A percentile compares a stretch with the other conserved stretches of the same genome.
Conservation (phyloP, 2,329 filamentous ascomycete species). For the Claviceps arundinis region DNA sequence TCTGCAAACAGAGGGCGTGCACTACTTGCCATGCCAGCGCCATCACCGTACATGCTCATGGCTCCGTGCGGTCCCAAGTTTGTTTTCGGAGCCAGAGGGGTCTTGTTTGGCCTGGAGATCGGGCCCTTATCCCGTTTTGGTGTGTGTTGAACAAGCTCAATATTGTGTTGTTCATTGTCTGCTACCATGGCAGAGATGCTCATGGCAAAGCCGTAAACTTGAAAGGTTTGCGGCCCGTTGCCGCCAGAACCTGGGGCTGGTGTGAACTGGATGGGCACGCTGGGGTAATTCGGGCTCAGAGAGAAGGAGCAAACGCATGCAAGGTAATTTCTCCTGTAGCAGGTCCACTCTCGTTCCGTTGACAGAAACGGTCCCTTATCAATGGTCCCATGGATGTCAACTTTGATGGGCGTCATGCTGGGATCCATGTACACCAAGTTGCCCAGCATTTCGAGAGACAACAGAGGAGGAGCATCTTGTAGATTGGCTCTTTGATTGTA, state of each 20-base stretch:
- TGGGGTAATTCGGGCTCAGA: constrained; percentile 43
- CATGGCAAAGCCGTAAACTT: constrained; percentile 66
- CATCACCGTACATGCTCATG: constrained; percentile 30
- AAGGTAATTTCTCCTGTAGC: constrained; percentile 86
- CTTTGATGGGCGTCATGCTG: constrained; percentile 39
- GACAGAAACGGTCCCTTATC: constrained; percentile 80
- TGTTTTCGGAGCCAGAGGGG: constrained; percentile 55
- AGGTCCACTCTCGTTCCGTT: constrained; percentile 71
- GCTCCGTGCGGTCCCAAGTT: constrained; percentile 35
- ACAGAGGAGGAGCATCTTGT: constrained; percentile 39
- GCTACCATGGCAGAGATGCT: constrained; percentile 74
- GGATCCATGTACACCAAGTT: constrained; percentile 48
- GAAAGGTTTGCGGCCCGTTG: constrained; percentile 35
- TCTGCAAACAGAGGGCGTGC: constrained; percentile 27
- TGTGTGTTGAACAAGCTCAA: constrained; percentile 81
- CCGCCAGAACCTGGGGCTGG: constrained; percentile 10
- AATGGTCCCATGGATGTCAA: constrained; percentile 66
- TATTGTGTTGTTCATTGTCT: constrained; percentile 58
- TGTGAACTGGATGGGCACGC: constrained; percentile 37
- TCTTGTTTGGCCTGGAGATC: constrained; percentile 56
- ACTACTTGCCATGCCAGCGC: constrained; percentile 14
- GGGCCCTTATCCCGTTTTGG: constrained; percentile 85
- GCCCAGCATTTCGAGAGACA: constrained; percentile 37
- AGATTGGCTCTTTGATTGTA: constrained; percentile 18
- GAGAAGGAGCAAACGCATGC: constrained; percentile 69